phyloP scores from a whole-genome alignment of 177 flowering plant species.

The Telopea speciosissima region DNA sequence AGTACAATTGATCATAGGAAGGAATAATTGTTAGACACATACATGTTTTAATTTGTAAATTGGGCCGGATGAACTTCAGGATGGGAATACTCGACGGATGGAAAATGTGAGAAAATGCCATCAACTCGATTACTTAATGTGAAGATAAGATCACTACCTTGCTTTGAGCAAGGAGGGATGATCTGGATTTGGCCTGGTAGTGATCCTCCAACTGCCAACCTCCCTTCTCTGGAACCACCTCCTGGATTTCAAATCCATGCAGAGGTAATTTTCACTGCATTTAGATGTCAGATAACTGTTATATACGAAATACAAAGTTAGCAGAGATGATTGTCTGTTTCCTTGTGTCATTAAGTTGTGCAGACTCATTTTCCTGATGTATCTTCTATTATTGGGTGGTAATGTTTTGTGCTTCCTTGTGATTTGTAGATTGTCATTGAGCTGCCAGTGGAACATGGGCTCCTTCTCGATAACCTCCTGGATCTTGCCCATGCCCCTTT shows the following conservation, averaged over 20 bases:
- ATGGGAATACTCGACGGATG: conserved; percentile 96
- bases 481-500: conserved; percentile 99
- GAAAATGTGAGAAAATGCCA: conserved; percentile 98
- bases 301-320: no score
- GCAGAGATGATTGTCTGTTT: no score
- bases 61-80: conserved; percentile 37
- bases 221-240: conserved; percentile 87
- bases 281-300: not conserved
- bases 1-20: not conserved
- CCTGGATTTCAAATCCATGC: conserved; percentile 82
- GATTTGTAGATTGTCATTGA: conserved; percentile 78
- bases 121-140: conserved; percentile 62
- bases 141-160: conserved; percentile 68
- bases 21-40: not conserved
- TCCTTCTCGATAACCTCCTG: conserved; percentile 87
- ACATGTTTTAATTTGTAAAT: not conserved
- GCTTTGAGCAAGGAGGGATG: conserved; percentile 91
- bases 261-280: conserved; percentile 44
- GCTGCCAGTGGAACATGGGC: conserved; percentile 94
- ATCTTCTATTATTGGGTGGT: not conserved
- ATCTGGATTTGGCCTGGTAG: conserved; percentile 97
- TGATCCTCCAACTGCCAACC: conserved; percentile 66
- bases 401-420: conserved; percentile 5
- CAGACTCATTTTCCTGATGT: not conserved
- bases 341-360: no score